Evolutionary conservation across 2,329 filamentous ascomycete species (phyloP).

Genomic region (Didymella keratinophila): DNA sequence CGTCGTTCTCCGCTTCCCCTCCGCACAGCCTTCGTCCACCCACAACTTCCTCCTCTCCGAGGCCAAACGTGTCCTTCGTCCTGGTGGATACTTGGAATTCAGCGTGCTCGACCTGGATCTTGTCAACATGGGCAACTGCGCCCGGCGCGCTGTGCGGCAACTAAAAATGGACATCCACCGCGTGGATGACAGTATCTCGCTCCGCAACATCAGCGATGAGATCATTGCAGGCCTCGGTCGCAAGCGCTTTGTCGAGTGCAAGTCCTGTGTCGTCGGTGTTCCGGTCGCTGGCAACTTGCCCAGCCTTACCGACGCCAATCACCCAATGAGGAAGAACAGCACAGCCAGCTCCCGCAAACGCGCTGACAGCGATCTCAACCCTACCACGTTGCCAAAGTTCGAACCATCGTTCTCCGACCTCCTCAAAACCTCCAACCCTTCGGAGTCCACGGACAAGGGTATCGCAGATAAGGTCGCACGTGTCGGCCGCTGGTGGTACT

Average conservation of each 20-base stretch:
- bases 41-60: constrained; percentile 77
- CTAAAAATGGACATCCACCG: constrained; percentile 75
- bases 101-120: constrained; percentile 81
- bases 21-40: constrained; percentile 70
- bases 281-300: constrained; percentile 68
- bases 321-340: constrained; percentile 39
- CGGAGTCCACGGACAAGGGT: constrained; percentile 71
- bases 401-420: constrained; percentile 50
- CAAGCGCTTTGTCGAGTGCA: constrained; percentile 74
- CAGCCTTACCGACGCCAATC: constrained; percentile 35
- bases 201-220: constrained; percentile 63
- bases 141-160: constrained; percentile 71
- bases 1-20: constrained; percentile 79
- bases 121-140: constrained; percentile 79
- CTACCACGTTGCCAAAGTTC: constrained; percentile 35
- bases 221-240: constrained; percentile 72
- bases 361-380: constrained; percentile 21
- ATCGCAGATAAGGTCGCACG: constrained; percentile 92
- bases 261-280: constrained; percentile 78
- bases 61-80: constrained; percentile 77
- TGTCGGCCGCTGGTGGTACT: constrained; percentile 97
- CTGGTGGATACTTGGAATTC: constrained; percentile 80
- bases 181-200: constrained; percentile 65
- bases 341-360: constrained; percentile 31
- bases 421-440: constrained; percentile 42